Evolutionary conservation across 768 basidiomycete species (phyloP).

Genomic region (Mycena epipterygia): DNA sequence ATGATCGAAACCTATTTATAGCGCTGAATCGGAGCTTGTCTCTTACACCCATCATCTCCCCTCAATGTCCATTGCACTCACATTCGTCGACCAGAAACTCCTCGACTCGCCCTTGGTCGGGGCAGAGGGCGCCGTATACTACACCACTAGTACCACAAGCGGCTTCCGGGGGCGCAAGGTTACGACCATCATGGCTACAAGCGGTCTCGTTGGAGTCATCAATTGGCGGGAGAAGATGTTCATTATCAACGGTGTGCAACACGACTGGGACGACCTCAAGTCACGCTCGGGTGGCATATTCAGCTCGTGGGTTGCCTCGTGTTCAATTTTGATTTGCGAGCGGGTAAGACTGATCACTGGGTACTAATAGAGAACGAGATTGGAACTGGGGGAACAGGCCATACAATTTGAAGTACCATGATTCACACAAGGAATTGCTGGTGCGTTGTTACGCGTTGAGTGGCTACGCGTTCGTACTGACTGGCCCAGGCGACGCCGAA

Average conservation of each 20-base stretch:
- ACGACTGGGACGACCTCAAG: neutral
- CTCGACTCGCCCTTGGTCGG: neutral
- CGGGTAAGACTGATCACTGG: neutral
- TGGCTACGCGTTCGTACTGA: no score
- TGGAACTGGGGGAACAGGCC: neutral
- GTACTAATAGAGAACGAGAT: neutral
- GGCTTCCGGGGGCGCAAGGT: neutral
- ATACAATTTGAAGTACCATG: neutral
- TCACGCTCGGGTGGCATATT: neutral
- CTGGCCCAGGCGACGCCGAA: conserved; percentile 7
- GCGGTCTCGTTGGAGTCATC: neutral
- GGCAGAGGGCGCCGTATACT: neutral
- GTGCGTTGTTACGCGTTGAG: neutral
- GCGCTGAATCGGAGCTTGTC: no score
- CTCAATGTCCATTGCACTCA: neutral
- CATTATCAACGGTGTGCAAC: neutral
- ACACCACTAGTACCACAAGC: neutral
- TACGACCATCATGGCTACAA: neutral
- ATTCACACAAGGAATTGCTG: neutral
- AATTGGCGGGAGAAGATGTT: neutral
- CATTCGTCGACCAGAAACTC: neutral
- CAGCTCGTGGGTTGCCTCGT: neutral
- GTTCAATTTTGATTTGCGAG: no score
- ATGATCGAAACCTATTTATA: no score
- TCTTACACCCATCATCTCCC: no score